A percentile compares a stretch with the other conserved stretches of the same genome.
Conservation (phyloP, 164 flowering plant species). For the Buxus sempervirens region DNA sequence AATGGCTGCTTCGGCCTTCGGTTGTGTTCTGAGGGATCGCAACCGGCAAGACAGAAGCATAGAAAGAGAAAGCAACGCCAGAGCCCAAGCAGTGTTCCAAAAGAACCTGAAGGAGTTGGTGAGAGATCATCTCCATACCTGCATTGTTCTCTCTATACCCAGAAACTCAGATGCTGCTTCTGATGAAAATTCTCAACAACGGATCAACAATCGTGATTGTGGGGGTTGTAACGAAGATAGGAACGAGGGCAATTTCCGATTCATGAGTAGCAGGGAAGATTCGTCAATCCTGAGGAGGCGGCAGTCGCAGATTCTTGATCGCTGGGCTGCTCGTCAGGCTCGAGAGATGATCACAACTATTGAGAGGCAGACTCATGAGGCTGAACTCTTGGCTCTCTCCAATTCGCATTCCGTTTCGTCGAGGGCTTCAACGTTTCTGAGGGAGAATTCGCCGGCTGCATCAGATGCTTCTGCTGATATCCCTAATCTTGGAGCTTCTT, state of each 20-base stretch:
- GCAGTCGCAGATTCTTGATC: constrained; percentile 31
- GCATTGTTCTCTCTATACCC: constrained; percentile 15
- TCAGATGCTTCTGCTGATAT: constrained; percentile 25
- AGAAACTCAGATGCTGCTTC: constrained; percentile 4
- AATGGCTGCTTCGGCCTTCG: constrained; percentile 48
- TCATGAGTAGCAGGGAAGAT: background rate
- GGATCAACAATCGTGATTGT: background rate
- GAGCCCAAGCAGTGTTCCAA: constrained; percentile 22
- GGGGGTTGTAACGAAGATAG: constrained; percentile 10
- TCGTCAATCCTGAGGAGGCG: constrained; percentile 12
- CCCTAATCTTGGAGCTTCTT: constrained; percentile 51
- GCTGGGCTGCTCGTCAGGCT: constrained; percentile 52
- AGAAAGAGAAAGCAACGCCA: constrained; percentile 24
- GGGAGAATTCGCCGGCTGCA: constrained; percentile 22
- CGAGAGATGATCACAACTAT: constrained; percentile 37
- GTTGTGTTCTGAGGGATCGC: constrained; percentile 43
- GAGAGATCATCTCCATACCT: constrained; percentile 30
- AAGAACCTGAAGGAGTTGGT: constrained; percentile 51
- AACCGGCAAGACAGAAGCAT: constrained; percentile 23
- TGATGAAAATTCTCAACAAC: constrained; percentile 14
- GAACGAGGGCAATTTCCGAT: background rate
- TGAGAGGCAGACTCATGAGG: constrained; percentile 32
- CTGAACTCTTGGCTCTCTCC: constrained; percentile 24
- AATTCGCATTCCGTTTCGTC: constrained; percentile 21
- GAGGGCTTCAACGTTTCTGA: constrained; percentile 17